A percentile compares a stretch with the other conserved stretches of the same genome.
Conservation (phyloP, 164 flowering plant genomes). For the Kingdonia uniflora region DNA sequence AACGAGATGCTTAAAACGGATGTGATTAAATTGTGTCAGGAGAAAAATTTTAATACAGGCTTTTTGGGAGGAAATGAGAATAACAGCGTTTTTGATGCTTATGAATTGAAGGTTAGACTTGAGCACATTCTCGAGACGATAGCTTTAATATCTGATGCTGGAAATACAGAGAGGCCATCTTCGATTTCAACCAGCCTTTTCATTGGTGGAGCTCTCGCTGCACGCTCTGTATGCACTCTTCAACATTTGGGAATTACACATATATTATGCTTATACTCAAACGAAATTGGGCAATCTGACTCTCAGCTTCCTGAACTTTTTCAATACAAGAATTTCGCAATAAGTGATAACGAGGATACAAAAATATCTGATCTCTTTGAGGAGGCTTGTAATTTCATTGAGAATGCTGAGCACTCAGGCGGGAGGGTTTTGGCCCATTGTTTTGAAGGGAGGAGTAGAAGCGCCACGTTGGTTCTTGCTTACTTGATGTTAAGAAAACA, state of each 20-base stretch:
- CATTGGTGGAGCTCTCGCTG: conserved; percentile 95
- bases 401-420: conserved; percentile 51
- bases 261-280: conserved; percentile 87
- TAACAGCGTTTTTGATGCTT: conserved; percentile 76
- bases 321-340: conserved; percentile 77
- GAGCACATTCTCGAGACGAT: conserved; percentile 41
- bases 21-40: conserved; percentile 89
- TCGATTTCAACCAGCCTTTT: conserved; percentile 41
- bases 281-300: conserved; percentile 96
- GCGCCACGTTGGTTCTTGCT: conserved; percentile 89
- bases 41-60: conserved; percentile 77
- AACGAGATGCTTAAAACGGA: conserved; percentile 80
- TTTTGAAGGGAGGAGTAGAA: conserved; percentile 95
- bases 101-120: conserved; percentile 57
- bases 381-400: conserved; percentile 71
- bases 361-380: conserved; percentile 62
- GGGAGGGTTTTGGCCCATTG: conserved; percentile 92
- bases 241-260: conserved; percentile 82
- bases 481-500: conserved; percentile 82
- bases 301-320: conserved; percentile 80
- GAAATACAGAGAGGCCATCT: conserved; percentile 83
- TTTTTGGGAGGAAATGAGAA: conserved; percentile 87
- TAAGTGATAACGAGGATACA: conserved; percentile 69
- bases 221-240: conserved; percentile 90
- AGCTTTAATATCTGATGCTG: conserved; percentile 84